Evolutionary conservation across 1,284 basidiomycete species (phyloP).

Genomic region (Puccinia polysora): DNA sequence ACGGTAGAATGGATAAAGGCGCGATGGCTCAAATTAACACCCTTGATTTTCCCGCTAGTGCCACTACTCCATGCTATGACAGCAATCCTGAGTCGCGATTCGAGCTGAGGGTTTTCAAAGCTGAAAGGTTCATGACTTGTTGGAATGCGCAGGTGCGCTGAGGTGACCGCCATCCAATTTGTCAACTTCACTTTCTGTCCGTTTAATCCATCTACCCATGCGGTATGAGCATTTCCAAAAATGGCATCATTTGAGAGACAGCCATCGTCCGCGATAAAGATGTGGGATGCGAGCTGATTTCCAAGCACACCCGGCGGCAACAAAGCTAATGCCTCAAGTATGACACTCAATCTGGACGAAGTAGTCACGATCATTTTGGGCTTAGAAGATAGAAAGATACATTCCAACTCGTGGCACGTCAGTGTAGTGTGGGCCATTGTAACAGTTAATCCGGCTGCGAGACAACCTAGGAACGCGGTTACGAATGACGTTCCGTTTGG

Average conservation of each 20-base stretch:
- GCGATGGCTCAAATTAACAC: constrained; percentile 53
- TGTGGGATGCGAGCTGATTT: background rate
- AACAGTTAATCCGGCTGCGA: constrained; percentile 48
- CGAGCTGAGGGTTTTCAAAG: constrained; percentile 45
- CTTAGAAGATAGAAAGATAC: constrained; percentile 52
- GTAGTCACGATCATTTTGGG: constrained; percentile 53
- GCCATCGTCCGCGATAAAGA: background rate
- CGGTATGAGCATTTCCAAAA: constrained; percentile 39
- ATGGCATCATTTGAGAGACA: constrained; percentile 34
- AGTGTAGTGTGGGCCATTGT: constrained; percentile 53
- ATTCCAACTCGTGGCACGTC: constrained; percentile 53
- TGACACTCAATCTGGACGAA: constrained; percentile 48
- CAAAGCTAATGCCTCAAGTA: constrained; percentile 47
- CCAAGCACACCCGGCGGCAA: background rate
- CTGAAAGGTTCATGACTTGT: constrained; percentile 6
- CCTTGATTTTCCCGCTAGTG: constrained; percentile 54
- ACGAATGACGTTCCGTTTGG: constrained; percentile 54
- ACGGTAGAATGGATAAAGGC: constrained; percentile 51
- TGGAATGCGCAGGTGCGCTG: no score
- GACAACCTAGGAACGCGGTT: constrained; percentile 52
- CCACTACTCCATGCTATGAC: constrained; percentile 53
- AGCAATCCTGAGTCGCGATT: constrained; percentile 47
- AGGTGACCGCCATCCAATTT: constrained; percentile 40
- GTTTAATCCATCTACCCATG: constrained; percentile 45
- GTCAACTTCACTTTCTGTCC: constrained; percentile 42